Base-by-base conservation (phyloP, 805 yeast species). In the Candida multigemmis region DNA sequence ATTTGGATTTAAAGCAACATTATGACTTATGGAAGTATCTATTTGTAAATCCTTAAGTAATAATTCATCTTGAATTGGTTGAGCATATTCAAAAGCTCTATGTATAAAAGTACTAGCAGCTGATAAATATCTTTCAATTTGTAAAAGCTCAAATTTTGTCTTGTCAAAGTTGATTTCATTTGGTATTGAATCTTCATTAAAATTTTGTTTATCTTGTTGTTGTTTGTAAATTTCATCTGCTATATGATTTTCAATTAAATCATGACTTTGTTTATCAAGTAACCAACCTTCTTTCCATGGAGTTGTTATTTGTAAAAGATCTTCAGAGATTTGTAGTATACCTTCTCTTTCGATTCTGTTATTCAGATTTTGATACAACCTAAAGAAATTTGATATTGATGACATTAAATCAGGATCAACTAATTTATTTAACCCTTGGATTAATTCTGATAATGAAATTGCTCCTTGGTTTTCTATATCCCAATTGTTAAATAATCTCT, bases 1-100 rank as follows among this genome's bases (percentile, higher is more conserved):
- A 17, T 70, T 65, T 3, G 95, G 95, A 45, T 85, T 83, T 20
- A 85, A 56, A 0, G 94, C 95, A 4, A 74, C 83, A 45, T 86
- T 85, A 25, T 84, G 85, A 15, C 63, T 63, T 22, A 71, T 50
- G 17, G 31, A 42, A 31, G 49, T 40, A 34, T 57, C 64, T 10
- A 58, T 46, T 2, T 53, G 53, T 23, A 61, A 41, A 11, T 61
- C 68, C 22, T 50, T 33, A 15, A 60, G 35, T n/a, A 61, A 42
- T 3, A 54, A 27, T 27, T 57, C 63, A 16, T 65, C 59, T 24
- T 68, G 77, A 17, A 64, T 68, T 2, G 91, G 82, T 37, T 74
- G 81, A 0, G 96, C 94, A 50, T 86, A 85, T 44, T 86, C 94
- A 47, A 86, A 86, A 0, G 94, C 85, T 33, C 94, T 61, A 49